Evolutionary conservation across 2,329 filamentous ascomycete species (phyloP), one percentile per base, ranked within the genome.

Genomic region (Phialemoniopsis sp.): DNA sequence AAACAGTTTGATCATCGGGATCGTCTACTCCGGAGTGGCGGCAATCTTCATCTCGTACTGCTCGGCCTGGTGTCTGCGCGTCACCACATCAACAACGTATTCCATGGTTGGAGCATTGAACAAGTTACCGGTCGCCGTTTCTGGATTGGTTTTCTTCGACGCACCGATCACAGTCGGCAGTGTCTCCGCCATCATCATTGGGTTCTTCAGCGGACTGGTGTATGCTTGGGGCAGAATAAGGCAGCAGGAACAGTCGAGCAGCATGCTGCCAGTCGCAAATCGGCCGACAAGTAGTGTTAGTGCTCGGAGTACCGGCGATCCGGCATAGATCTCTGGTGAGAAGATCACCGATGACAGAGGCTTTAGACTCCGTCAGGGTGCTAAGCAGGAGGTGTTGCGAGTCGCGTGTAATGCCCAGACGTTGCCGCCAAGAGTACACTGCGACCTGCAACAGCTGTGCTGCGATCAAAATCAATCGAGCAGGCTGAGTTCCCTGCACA

Each of bases 1-100:
- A 53, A 93, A 88, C 64, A 78, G 73, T 52, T 81, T 96, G 52
- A 76, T 95, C 51, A 68, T 86, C 44, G 87, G 90, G 57, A 96
- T 97, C 87, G 70, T 97, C 56, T 86, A 97, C 66, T 96, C 93
- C 5, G 93, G 93, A 44, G 73, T 96, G 39, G 90, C 83, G 29
- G 87, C 90, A 36, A 90, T 97, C 57, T 95, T 96, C 69, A 98
- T 98, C 64, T 97, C 91, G n/a, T 98, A 98, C 76, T 94, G 89
- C 58, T 96, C 91, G n/a, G 93, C 93, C 29, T 98, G 93, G 93
- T 97, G 93, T 60, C 94, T 98, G 48, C 90, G 93, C 50, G 87
- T 95, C 48, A 97, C 93, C 8, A 95, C 90, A 0, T 96, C 90
- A 15, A 98, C 93, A 8, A 98, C 93, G 3, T 98, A 97, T 73